A percentile compares a stretch with the other conserved stretches of the same genome.
Evolutionary conservation across 106 monocot genomes (phyloP).

Genomic region (Narthecium ossifragum): DNA sequence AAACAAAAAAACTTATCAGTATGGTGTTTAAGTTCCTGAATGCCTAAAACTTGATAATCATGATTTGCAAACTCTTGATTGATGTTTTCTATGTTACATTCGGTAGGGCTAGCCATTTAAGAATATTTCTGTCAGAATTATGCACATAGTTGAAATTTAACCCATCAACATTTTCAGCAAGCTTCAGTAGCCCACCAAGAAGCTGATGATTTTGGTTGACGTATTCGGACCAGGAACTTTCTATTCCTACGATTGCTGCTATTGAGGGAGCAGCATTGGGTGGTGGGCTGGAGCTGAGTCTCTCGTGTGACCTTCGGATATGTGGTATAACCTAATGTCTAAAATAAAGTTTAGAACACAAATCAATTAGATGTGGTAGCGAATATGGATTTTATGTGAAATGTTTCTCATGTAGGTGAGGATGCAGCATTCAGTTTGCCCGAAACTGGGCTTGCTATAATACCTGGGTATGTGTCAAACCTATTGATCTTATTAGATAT

Average conservation of each 20-base stretch:
- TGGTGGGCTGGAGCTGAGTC: slow-evolving; percentile 87
- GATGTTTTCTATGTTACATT: too few species aligned
- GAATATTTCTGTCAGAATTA: too few species aligned
- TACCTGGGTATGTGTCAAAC: slow-evolving; percentile 94
- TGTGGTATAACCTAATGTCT: slow-evolving; percentile 83
- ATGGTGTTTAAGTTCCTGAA: too few species aligned
- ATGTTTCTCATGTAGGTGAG: slow-evolving; percentile 40
- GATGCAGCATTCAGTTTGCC: slow-evolving; percentile 78
- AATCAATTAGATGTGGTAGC: too few species aligned
- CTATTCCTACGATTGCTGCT: slow-evolving; percentile 82
- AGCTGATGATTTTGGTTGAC: background rate
- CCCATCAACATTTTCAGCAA: too few species aligned
- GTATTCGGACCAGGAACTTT: slow-evolving; percentile 47
- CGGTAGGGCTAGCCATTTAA: too few species aligned
- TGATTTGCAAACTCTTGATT: too few species aligned
- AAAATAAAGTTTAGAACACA: too few species aligned
- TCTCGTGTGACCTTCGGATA: slow-evolving; percentile 93
- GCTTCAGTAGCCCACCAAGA: background rate
- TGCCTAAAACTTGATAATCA: too few species aligned
- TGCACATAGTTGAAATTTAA: too few species aligned
- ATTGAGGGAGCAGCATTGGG: slow-evolving; percentile 95
- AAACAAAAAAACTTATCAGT: too few species aligned
- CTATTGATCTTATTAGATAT: too few species aligned
- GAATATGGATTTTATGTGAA: background rate
- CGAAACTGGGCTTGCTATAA: slow-evolving; percentile 97